Evolutionary conservation across 2,329 filamentous ascomycete genomes (phyloP).

Genomic region (Trichoderma sp.): DNA sequence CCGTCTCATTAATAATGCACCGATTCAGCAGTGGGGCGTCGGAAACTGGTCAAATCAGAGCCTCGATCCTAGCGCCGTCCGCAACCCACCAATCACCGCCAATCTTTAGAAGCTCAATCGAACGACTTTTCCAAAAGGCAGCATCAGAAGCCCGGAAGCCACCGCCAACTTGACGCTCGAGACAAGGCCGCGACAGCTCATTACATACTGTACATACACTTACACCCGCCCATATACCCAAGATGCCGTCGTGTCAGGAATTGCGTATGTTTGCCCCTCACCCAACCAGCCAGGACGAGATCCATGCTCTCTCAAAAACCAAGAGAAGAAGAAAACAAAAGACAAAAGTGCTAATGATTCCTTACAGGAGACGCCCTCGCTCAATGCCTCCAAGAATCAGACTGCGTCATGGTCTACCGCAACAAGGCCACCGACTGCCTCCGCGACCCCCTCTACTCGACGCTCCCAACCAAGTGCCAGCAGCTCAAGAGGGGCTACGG

Average conservation of each 20-base stretch:
- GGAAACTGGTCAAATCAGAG: constrained; percentile 3
- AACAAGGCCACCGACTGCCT: constrained; percentile 87
- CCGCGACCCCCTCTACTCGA: constrained; percentile 75
- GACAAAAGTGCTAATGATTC: constrained; percentile 21
- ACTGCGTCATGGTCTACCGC: constrained; percentile 92
- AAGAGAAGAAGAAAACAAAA: not conserved
- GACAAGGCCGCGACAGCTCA: not conserved
- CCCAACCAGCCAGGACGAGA: not conserved
- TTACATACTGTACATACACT: constrained; percentile 12
- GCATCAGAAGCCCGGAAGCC: constrained; percentile 1
- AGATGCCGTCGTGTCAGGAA: constrained; percentile 96
- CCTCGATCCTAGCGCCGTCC: constrained; percentile 5
- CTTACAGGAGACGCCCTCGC: constrained; percentile 81
- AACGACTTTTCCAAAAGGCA: constrained; percentile 12
- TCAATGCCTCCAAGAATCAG: constrained; percentile 91
- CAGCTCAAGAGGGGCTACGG: constrained; percentile 91
- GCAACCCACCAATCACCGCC: constrained; percentile 11
- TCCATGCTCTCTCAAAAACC: not conserved
- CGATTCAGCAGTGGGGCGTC: not conserved
- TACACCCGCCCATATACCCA: constrained; percentile 39
- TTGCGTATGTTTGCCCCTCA: constrained; percentile 66
- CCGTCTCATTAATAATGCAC: not conserved
- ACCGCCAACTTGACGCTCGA: not conserved
- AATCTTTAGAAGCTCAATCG: not conserved
- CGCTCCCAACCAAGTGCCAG: constrained; percentile 83